These are phyloP conservation scores for Ehretia macrophylla DNA, from an alignment of 257 asterid species.

Conservation along the genomic window DNA sequence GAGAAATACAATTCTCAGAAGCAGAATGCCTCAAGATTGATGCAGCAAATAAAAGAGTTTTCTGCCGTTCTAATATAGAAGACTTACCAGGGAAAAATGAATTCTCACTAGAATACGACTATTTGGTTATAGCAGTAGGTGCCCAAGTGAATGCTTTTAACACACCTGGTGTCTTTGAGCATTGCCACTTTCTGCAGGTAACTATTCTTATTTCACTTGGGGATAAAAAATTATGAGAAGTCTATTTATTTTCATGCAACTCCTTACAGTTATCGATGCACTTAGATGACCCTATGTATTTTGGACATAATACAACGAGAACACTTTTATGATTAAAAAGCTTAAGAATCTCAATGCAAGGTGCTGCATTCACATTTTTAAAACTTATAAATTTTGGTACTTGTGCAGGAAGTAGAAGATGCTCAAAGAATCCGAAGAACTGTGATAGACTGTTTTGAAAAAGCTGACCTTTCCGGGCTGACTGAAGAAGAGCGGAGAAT, in stretches of 20 bases:
- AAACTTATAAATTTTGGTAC: neutral
- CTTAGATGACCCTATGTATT: neutral
- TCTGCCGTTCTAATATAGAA: conserved; percentile 58
- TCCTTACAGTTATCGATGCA: neutral
- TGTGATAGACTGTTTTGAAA: conserved; percentile 88
- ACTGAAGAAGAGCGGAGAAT: conserved; percentile 71
- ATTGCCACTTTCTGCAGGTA: conserved; percentile 93
- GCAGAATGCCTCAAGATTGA: conserved; percentile 94
- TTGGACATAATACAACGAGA: neutral
- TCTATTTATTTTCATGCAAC: too few species aligned
- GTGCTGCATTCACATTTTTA: neutral
- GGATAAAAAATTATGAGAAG: neutral
- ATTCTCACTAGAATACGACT: conserved; percentile 76
- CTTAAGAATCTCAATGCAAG: neutral
- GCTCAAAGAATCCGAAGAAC: conserved; percentile 86
- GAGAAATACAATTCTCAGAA: conserved; percentile 83
- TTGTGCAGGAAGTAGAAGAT: conserved; percentile 85
- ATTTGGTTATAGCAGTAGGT: conserved; percentile 71
- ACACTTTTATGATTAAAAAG: neutral
- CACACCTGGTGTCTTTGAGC: conserved; percentile 79
- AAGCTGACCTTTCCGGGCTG: conserved; percentile 75
- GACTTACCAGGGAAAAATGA: conserved; percentile 58
- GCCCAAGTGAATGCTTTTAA: conserved; percentile 88
- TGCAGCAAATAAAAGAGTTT: conserved; percentile 49
- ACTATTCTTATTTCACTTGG: conserved; percentile 4